Evolutionary conservation across 441 rosid genomes (phyloP).

Genomic region (Bruguiera hainesii): DNA sequence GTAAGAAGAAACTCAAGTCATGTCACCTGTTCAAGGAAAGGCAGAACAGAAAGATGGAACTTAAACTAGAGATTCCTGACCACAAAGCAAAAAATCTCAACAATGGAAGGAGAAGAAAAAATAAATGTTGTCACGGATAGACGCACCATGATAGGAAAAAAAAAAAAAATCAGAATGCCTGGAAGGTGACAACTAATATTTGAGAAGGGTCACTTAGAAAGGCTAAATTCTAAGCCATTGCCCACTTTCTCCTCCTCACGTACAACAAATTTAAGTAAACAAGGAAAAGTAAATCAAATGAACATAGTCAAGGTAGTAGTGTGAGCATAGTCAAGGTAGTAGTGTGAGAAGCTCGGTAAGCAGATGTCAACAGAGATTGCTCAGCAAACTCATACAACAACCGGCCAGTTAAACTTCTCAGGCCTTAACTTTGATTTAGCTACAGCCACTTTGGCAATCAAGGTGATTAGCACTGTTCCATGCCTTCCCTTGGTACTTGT

Average conservation of each 20-base stretch:
- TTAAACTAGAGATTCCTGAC: too few relatives aligned
- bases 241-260: constrained; percentile 36
- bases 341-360: constrained; percentile 77
- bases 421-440: constrained; percentile 35
- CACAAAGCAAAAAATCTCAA: too few relatives aligned
- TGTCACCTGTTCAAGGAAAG: too few relatives aligned
- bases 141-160: constrained; percentile 20
- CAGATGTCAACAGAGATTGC: constrained; percentile 46
- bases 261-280: too few relatives aligned
- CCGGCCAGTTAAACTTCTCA: constrained; percentile 63
- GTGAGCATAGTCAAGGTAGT: not conserved
- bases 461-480: constrained; percentile 34
- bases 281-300: too few relatives aligned
- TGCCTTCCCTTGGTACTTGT: constrained; percentile 64
- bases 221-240: constrained; percentile 33
- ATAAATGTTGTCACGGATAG: constrained; percentile 26
- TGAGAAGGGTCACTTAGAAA: constrained; percentile 32
- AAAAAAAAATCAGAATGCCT: constrained; percentile 27
- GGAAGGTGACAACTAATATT: constrained; percentile 31
- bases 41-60: too few relatives aligned
- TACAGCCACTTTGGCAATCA: constrained; percentile 68
- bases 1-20: too few relatives aligned
- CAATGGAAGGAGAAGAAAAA: not conserved
- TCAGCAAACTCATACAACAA: constrained; percentile 38
- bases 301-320: too few relatives aligned